phyloP scores from a whole-genome alignment of 1,139 yeast species.

The Pneumocystis sp. region DNA sequence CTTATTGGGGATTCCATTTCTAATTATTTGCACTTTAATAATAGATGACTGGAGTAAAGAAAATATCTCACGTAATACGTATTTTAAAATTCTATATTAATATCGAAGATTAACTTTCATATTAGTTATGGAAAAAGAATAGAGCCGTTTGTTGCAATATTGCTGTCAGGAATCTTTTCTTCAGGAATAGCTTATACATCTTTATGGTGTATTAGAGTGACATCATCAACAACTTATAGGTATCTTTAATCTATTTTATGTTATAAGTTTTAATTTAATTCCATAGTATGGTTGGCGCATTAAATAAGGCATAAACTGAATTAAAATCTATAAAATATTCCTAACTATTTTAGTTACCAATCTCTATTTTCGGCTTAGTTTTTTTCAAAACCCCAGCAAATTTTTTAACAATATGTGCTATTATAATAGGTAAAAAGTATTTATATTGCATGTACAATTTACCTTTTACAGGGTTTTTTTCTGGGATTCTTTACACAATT shows the following conservation, averaged over 20 bases:
- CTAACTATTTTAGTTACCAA: slow-evolving; percentile 43
- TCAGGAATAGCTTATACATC: slow-evolving; percentile 97
- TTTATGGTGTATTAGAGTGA: slow-evolving; percentile 99
- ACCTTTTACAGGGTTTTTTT: slow-evolving; percentile 68
- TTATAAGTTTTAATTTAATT: background rate
- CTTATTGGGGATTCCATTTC: slow-evolving; percentile 76
- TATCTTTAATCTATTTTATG: background rate
- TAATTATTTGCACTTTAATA: slow-evolving; percentile 54
- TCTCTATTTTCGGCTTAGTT: slow-evolving; percentile 83
- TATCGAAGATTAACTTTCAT: background rate
- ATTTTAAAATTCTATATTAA: background rate
- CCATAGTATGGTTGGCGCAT: slow-evolving; percentile 85
- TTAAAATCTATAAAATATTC: background rate
- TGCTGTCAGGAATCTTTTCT: slow-evolving; percentile 82
- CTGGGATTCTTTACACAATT: slow-evolving; percentile 88
- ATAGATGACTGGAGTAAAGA: slow-evolving; percentile 87
- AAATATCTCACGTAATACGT: slow-evolving; percentile 56
- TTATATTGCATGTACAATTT: background rate
- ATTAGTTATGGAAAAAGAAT: slow-evolving; percentile 38
- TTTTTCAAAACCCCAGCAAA: slow-evolving; percentile 93
- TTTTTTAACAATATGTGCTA: slow-evolving; percentile 80
- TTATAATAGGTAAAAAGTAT: slow-evolving; percentile 19
- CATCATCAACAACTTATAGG: slow-evolving; percentile 87
- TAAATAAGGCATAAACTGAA: slow-evolving; percentile 41
- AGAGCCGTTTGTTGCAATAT: slow-evolving; percentile 63